These are phyloP conservation scores for Lavandula angustifolia DNA, from an alignment of 257 asterid genomes.

Conservation along the genomic window DNA sequence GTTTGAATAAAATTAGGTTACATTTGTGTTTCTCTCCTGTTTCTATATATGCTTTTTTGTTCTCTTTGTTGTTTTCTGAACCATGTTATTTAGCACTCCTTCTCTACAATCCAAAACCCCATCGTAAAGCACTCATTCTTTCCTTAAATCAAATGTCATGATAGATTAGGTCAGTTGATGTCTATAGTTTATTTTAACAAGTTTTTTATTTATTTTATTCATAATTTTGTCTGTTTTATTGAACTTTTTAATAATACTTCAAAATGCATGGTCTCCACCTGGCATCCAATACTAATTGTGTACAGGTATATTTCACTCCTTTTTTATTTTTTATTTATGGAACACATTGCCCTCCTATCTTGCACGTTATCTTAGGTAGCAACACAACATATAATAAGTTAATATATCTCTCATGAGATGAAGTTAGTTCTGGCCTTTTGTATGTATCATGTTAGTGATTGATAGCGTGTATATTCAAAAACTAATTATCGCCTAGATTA, in stretches of 20 bases:
- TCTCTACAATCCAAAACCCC: slow-evolving; percentile 15
- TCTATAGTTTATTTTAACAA: slow-evolving; percentile 13
- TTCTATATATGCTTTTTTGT: slow-evolving; percentile 8
- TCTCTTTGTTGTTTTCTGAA: slow-evolving; percentile 19
- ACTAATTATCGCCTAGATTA: too few species aligned
- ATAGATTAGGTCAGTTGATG: slow-evolving; percentile 18
- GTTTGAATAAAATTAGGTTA: slow-evolving; percentile 6
- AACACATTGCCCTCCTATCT: too few species aligned
- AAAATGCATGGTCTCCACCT: slow-evolving; percentile 29
- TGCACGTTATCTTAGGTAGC: too few species aligned
- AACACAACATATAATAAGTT: too few species aligned
- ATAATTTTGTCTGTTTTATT: slow-evolving; percentile 23
- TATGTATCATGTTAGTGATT: too few species aligned
- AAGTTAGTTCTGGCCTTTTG: too few species aligned
- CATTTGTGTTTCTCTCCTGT: neutral
- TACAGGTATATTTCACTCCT: neutral
- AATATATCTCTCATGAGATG: too few species aligned
- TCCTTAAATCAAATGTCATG: slow-evolving; percentile 18
- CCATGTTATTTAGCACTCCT: neutral
- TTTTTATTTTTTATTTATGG: too few species aligned
- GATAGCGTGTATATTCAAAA: too few species aligned
- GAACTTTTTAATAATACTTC: neutral
- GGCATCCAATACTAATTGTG: slow-evolving; percentile 33
- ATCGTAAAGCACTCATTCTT: slow-evolving; percentile 29
- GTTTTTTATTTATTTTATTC: too few species aligned